phyloP scores from a whole-genome alignment of 1,139 yeast species.

The Saccharomyces hybrid region DNA sequence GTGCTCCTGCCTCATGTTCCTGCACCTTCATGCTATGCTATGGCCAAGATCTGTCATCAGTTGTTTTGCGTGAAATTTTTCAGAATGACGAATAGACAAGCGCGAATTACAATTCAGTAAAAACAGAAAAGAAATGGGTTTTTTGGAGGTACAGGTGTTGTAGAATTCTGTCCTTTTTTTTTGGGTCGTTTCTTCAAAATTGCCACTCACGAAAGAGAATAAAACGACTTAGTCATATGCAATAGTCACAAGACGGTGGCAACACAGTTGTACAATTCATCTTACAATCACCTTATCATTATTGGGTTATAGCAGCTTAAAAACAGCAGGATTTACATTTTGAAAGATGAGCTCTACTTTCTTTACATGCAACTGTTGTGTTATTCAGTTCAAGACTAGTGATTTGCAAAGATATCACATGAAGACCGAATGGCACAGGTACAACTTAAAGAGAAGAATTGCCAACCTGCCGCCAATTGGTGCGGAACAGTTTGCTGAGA shows the following conservation, averaged over 20 bases:
- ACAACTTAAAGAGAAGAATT: conserved; percentile 84
- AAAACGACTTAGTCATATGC: not conserved
- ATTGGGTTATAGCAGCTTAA: not conserved
- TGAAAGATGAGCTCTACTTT: conserved; percentile 12
- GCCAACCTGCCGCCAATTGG: conserved; percentile 75
- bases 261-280: not conserved
- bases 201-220: not conserved
- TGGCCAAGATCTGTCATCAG: not conserved
- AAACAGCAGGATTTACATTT: not conserved
- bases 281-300: not conserved
- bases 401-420: conserved; percentile 81
- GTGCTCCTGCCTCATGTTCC: not conserved
- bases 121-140: not conserved
- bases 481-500: conserved; percentile 76
- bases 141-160: not conserved
- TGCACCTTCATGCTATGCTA: not conserved
- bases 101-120: not conserved
- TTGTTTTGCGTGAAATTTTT: not conserved
- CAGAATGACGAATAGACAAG: not conserved
- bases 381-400: conserved; percentile 64
- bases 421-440: conserved; percentile 95
- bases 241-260: not conserved
- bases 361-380: conserved; percentile 81
- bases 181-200: not conserved
- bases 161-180: not conserved